phyloP scores from a whole-genome alignment of 75 land plant species.

The Selaginella tamariscina region DNA sequence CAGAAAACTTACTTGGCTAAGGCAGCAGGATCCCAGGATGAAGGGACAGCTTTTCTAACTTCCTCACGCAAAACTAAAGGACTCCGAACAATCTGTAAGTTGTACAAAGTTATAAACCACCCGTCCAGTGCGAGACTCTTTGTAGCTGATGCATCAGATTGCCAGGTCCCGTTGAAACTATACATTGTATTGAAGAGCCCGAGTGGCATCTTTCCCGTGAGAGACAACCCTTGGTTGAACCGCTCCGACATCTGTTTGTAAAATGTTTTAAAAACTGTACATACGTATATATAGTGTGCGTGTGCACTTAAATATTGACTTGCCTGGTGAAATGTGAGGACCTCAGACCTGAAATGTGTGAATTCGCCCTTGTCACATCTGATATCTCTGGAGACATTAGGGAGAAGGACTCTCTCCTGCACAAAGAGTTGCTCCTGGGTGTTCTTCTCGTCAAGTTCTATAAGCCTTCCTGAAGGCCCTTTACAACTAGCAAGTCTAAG shows the following conservation, averaged over 20 bases:
- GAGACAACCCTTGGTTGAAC: constrained; percentile 49
- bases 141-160: constrained; percentile 59
- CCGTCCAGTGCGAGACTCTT: constrained; percentile 74
- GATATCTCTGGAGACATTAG: constrained; percentile 42
- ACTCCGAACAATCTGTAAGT: constrained; percentile 42
- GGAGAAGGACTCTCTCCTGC: constrained; percentile 44
- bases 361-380: constrained; percentile 72
- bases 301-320: background rate
- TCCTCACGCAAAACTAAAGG: constrained; percentile 40
- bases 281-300: too few species aligned
- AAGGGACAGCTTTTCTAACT: constrained; percentile 59
- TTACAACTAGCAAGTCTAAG: constrained; percentile 38
- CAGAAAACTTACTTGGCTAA: constrained; percentile 50
- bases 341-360: constrained; percentile 54
- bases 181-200: constrained; percentile 75
- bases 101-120: constrained; percentile 65
- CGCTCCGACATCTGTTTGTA: constrained; percentile 93
- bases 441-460: constrained; percentile 30
- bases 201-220: constrained; percentile 71
- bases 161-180: constrained; percentile 68
- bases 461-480: constrained; percentile 25
- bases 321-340: constrained; percentile 56
- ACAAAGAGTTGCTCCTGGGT: constrained; percentile 29
- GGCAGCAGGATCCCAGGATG: constrained; percentile 74
- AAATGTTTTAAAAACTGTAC: too few species aligned